Base-by-base conservation (phyloP, 2,329 filamentous ascomycete species). In the Colletotrichum lupini region DNA sequence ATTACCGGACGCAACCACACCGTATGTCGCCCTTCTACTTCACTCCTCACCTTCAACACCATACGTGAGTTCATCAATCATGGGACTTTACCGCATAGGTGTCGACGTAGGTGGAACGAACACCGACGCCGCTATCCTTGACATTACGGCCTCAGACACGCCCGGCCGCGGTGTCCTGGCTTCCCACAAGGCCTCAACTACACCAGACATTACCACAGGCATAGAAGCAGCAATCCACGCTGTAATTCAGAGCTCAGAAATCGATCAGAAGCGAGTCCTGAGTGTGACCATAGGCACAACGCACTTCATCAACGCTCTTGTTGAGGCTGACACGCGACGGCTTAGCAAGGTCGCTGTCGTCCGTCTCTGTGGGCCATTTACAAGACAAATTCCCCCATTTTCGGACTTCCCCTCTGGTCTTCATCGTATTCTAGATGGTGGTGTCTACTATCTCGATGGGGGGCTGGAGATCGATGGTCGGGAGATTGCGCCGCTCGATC, bases 271-370 rank as follows among this genome's bases (percentile, higher is more conserved):
- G 26, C 80, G 81, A 16, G 82, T 89, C 5, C 77, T 84, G 52
- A 86, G 84, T 46, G 85, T 89, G 14, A 86, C 85, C 3, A 86
- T 89, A 74, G 87, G 87, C 30, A 87, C 85, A 2, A 86, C 84
- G 0, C 85, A 87, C 75, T 87, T 87, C 73, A 84, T 87, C 76
- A 87, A 87, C 76, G 85, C 86, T 0, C 80, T 87, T 7, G 81
- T 87, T 12, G 84, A 87, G 73, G 82, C 82, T 32, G 85, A 87
- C 78, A 80, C 81, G 1, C 76, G 82, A 26, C 78, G 84, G 5
- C 79, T 88, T 24, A 82, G 81, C 52, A 82, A 82, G 11, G 86
- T 88, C 2, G 86, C 85, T 3, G 85, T 87, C 1, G 76, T 87
- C 11, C 79, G 86, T 24, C 79, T 88, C 8, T 87, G 84, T 75